Evolutionary conservation across 768 basidiomycete genomes (phyloP).

Genomic region (Punctularia strigosozonata): DNA sequence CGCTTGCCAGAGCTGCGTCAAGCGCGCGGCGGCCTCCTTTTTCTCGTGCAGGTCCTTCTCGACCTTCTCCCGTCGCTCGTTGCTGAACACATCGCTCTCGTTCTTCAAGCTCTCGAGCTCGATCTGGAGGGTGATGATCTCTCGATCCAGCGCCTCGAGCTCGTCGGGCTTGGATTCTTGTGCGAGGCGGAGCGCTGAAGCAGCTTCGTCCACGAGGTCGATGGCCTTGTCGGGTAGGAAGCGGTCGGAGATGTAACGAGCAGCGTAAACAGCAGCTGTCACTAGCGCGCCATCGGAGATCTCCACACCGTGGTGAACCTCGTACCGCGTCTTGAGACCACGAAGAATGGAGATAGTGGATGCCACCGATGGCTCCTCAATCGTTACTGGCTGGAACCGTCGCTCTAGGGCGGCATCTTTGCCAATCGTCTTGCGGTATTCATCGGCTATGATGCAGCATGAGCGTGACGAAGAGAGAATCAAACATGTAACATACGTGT

Average conservation of each 20-base stretch:
- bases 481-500: conserved; percentile 43
- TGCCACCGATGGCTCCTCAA: conserved; percentile 82
- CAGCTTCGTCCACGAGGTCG: conserved; percentile 89
- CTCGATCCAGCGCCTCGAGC: conserved; percentile 70
- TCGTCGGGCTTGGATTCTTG: conserved; percentile 85
- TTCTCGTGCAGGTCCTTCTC: conserved; percentile 51
- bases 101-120: conserved; percentile 85
- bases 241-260: conserved; percentile 79
- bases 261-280: conserved; percentile 81
- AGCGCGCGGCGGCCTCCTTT: conserved; percentile 45
- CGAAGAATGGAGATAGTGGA: conserved; percentile 80
- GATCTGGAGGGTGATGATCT: conserved; percentile 80
- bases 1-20: conserved; percentile 36
- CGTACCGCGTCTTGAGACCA: conserved; percentile 74
- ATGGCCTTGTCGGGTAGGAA: conserved; percentile 89
- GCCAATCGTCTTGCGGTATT: conserved; percentile 84
- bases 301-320: conserved; percentile 89
- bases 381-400: conserved; percentile 81
- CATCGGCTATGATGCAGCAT: conserved; percentile 42
- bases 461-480: neutral
- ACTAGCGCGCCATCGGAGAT: conserved; percentile 84
- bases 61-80: conserved; percentile 58
- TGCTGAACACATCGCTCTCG: conserved; percentile 74
- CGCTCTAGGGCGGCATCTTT: conserved; percentile 89
- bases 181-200: conserved; percentile 73